Evolutionary conservation across 352 stramenopile species (phyloP).

Genomic region (Globisporangium splendens): DNA sequence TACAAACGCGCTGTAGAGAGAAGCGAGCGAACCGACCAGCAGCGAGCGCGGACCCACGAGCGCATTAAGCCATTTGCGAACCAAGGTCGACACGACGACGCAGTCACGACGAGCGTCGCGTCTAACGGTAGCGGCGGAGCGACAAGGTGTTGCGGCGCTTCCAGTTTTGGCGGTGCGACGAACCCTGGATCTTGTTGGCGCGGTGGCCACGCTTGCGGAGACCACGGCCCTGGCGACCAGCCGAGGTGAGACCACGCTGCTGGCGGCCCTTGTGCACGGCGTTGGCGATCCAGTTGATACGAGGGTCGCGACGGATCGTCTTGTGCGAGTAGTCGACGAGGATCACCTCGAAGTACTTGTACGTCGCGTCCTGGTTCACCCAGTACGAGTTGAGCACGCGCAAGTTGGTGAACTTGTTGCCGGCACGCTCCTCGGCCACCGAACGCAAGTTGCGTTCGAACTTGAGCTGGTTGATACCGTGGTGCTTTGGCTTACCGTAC

Average conservation of each 20-base stretch:
- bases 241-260: constrained; percentile 97
- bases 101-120: constrained; percentile 4
- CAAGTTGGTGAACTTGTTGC: constrained; percentile 97
- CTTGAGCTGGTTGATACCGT: constrained; percentile 99
- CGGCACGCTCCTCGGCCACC: constrained; percentile 98
- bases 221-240: constrained; percentile 95
- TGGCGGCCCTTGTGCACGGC: constrained; percentile 99
- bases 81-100: not conserved
- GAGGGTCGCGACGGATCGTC: constrained; percentile 97
- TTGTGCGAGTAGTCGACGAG: constrained; percentile 98
- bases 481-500: constrained; percentile 99
- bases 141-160: constrained; percentile 98
- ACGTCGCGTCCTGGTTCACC: constrained; percentile 99
- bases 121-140: constrained; percentile 97
- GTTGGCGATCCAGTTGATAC: constrained; percentile 99
- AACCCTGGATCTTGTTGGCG: constrained; percentile 99
- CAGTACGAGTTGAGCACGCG: constrained; percentile 99
- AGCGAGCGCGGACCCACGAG: constrained; percentile 1
- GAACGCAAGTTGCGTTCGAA: constrained; percentile 97
- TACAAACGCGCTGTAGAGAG: not conserved
- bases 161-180: constrained; percentile 96
- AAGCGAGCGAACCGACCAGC: constrained; percentile 5
- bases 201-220: constrained; percentile 98
- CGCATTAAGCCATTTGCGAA: constrained; percentile 13
- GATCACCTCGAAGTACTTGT: constrained; percentile 99